Percentiles rank a stretch among this genome's conserved stretches.
phyloP scores from a whole-genome alignment of 345 rosid genomes.

The Erodium maritimum region DNA sequence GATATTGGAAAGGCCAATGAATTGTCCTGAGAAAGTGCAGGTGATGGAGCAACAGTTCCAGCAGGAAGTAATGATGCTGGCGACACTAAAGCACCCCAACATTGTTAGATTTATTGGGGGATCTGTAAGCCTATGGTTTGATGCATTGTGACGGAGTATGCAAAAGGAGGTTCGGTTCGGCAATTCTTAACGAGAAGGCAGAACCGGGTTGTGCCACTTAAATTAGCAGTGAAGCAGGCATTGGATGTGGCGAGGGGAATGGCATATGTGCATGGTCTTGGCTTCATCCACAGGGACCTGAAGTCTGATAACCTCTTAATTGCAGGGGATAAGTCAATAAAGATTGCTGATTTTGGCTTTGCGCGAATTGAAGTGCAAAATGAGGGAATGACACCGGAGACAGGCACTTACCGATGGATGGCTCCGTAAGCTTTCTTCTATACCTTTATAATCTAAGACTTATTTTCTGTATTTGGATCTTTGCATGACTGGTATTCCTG shows the following conservation, averaged over 20 bases:
- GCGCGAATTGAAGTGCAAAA: slow-evolving; percentile 39
- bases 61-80: slow-evolving; percentile 36
- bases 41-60: slow-evolving; percentile 36
- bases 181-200: slow-evolving; percentile 26
- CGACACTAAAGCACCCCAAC: slow-evolving; percentile 28
- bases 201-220: slow-evolving; percentile 23
- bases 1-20: slow-evolving; percentile 37
- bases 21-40: slow-evolving; percentile 22
- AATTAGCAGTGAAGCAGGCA: slow-evolving; percentile 33
- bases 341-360: slow-evolving; percentile 41
- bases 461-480: too few relatives aligned
- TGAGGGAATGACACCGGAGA: slow-evolving; percentile 40
- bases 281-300: slow-evolving; percentile 32
- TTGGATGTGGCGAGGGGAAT: slow-evolving; percentile 37
- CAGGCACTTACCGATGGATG: slow-evolving; percentile 46
- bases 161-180: slow-evolving; percentile 33
- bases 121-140: slow-evolving; percentile 32
- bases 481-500: too few relatives aligned
- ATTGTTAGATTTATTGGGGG: slow-evolving; percentile 33
- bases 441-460: not conserved
- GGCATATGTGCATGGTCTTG: slow-evolving; percentile 30
- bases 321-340: slow-evolving; percentile 27
- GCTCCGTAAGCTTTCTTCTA: slow-evolving; percentile 30
- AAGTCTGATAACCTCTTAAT: slow-evolving; percentile 35
- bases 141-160: slow-evolving; percentile 42